Percentiles rank a stretch among this genome's conserved stretches.
phyloP scores from a whole-genome alignment of 805 yeast species.

The Saccharomycopsis capsularis region DNA sequence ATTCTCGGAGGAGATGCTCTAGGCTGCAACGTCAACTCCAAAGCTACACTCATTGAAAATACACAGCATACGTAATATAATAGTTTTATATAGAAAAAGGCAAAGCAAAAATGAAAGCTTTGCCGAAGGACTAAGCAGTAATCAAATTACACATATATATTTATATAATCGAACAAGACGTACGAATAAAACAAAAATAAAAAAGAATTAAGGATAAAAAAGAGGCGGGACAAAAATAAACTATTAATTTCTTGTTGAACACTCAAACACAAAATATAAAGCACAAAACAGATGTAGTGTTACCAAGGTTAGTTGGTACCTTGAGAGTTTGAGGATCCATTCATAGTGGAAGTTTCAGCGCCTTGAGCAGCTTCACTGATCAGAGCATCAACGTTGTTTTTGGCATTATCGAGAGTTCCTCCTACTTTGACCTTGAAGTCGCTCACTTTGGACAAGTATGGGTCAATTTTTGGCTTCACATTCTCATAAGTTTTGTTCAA shows the following conservation, averaged over 20 bases:
- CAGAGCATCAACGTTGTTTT: slow-evolving; percentile 24
- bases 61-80: too few relatives aligned
- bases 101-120: too few relatives aligned
- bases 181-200: too few relatives aligned
- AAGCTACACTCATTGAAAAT: too few relatives aligned
- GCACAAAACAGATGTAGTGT: neutral
- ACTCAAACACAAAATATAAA: neutral
- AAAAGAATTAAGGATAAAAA: too few relatives aligned
- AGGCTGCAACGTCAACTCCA: too few relatives aligned
- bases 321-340: slow-evolving; percentile 2
- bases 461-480: slow-evolving; percentile 29
- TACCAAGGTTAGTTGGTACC: neutral
- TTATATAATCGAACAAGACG: too few relatives aligned
- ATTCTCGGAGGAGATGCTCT: too few relatives aligned
- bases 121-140: too few relatives aligned
- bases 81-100: too few relatives aligned
- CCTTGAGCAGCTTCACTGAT: slow-evolving; percentile 22
- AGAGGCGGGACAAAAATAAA: neutral
- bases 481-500: slow-evolving; percentile 18
- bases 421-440: slow-evolving; percentile 14
- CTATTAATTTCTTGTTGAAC: neutral
- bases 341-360: slow-evolving; percentile 8
- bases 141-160: too few relatives aligned
- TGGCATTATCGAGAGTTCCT: slow-evolving; percentile 23
- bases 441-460: slow-evolving; percentile 27